Evolutionary conservation across 75 land plant genomes (phyloP).

Genomic region (Larix kaempferi): DNA sequence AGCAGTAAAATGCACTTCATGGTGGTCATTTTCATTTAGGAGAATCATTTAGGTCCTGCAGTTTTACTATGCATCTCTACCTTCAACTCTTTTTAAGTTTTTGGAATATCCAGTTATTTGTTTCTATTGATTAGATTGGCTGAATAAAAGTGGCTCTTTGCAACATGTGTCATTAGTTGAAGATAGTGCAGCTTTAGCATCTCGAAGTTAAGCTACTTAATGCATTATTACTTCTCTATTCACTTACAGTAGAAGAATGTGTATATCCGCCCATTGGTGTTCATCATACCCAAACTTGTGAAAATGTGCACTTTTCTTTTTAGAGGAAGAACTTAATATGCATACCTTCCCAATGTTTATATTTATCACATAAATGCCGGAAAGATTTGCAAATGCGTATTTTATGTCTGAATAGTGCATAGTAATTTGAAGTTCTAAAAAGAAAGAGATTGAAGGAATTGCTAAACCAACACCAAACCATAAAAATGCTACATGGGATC

Average conservation of each 20-base stretch:
- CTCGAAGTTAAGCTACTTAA: background rate
- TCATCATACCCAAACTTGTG: conserved; percentile 2
- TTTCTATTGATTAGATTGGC: no score
- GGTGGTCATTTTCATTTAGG: no score
- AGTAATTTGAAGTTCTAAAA: background rate
- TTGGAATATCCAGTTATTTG: no score
- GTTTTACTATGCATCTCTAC: background rate
- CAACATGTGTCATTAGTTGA: background rate
- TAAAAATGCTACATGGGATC: background rate
- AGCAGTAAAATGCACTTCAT: background rate
- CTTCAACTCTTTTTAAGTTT: no score
- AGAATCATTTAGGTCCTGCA: background rate
- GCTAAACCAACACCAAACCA: background rate
- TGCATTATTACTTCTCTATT: background rate
- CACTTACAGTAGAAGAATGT: background rate
- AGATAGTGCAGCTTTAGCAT: background rate
- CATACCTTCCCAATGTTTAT: background rate
- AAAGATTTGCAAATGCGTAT: background rate
- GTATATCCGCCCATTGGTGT: background rate
- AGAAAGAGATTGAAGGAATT: background rate
- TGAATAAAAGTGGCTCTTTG: background rate
- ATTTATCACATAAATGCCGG: background rate
- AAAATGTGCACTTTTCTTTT: background rate
- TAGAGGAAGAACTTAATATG: background rate
- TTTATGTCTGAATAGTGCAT: background rate